A percentile compares a stretch with the other conserved stretches of the same genome.
Evolutionary conservation across 495 filamentous ascomycete genomes (phyloP).

Genomic region (Aspergillus avenaceus): DNA sequence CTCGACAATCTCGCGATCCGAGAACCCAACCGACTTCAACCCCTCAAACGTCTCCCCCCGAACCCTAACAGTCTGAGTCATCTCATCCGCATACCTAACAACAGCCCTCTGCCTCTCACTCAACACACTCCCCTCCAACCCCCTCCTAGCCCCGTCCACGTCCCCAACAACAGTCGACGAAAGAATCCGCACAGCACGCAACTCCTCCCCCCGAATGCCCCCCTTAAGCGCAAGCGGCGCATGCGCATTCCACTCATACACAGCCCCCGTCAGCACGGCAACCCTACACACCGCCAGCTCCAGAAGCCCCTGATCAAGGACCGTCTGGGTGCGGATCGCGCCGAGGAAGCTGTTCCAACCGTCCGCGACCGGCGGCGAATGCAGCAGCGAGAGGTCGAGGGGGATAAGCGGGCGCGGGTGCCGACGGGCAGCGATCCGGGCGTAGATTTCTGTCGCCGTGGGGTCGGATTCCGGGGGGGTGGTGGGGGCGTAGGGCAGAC

Average conservation of each 20-base stretch:
- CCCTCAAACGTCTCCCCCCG: conserved; percentile 51
- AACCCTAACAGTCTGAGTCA: conserved; percentile 47
- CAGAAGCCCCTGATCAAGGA: conserved; percentile 55
- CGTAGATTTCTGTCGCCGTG: conserved; percentile 47
- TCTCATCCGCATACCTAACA: conserved; percentile 47
- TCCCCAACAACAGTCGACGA: conserved; percentile 29
- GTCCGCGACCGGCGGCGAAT: conserved; percentile 63
- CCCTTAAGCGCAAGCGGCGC: conserved; percentile 55
- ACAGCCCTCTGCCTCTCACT: conserved; percentile 57
- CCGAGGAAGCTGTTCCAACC: conserved; percentile 76
- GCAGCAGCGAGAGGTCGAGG: conserved; percentile 66
- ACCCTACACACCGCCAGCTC: conserved; percentile 50
- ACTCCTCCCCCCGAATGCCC: conserved; percentile 35
- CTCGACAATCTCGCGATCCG: conserved; percentile 60
- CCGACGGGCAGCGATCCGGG: conserved; percentile 57
- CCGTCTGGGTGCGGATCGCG: conserved; percentile 59
- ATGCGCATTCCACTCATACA: conserved; percentile 79
- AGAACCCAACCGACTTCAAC: conserved; percentile 44
- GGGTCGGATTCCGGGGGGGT: conserved; percentile 32
- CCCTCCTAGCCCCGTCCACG: conserved; percentile 10
- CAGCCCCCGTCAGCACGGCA: conserved; percentile 66
- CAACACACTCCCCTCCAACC: conserved; percentile 37
- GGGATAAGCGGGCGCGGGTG: conserved; percentile 58
- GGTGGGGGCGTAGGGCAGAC: conserved; percentile 59
- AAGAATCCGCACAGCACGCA: conserved; percentile 43